A percentile compares a stretch with the other conserved stretches of the same genome.
Conservation (phyloP, 306 rosid genomes). For the Vachellia pachyceras region DNA sequence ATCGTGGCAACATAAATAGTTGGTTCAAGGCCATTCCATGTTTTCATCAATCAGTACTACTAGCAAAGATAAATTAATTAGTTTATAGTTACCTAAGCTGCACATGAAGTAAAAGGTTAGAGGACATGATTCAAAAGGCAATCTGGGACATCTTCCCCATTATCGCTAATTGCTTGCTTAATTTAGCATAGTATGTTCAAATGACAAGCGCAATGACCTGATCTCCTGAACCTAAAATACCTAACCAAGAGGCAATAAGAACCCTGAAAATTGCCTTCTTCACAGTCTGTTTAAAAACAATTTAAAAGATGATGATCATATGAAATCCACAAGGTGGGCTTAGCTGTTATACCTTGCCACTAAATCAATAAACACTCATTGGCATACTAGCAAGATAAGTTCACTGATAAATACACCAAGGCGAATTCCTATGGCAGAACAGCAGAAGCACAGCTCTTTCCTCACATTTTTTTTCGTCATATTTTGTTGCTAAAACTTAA, state of each 20-base stretch:
- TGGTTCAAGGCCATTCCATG: not conserved
- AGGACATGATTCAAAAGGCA: constrained; percentile 37
- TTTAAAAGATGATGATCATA: constrained; percentile 25
- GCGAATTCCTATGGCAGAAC: not conserved
- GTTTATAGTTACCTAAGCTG: constrained; percentile 38
- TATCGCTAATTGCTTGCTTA: constrained; percentile 43
- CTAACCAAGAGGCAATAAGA: constrained; percentile 40
- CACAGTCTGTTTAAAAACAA: constrained; percentile 39
- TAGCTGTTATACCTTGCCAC: constrained; percentile 41
- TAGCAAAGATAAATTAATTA: constrained; percentile 35
- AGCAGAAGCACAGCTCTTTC: constrained; percentile 36
- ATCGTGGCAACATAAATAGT: not conserved
- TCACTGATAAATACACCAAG: not conserved
- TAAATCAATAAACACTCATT: constrained; percentile 37
- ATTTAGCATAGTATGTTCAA: constrained; percentile 39
- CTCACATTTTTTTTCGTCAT: constrained; percentile 27
- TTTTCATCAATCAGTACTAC: not conserved
- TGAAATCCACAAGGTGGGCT: constrained; percentile 28
- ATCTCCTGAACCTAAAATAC: constrained; percentile 43
- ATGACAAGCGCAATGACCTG: constrained; percentile 35
- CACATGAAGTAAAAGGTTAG: constrained; percentile 42
- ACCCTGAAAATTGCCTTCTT: constrained; percentile 44
- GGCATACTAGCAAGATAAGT: constrained; percentile 40
- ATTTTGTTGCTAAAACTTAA: constrained; percentile 23
- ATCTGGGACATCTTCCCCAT: constrained; percentile 32